Evolutionary conservation across 139 green algal species (phyloP).

Genomic region (Parachlorella kessleri): DNA sequence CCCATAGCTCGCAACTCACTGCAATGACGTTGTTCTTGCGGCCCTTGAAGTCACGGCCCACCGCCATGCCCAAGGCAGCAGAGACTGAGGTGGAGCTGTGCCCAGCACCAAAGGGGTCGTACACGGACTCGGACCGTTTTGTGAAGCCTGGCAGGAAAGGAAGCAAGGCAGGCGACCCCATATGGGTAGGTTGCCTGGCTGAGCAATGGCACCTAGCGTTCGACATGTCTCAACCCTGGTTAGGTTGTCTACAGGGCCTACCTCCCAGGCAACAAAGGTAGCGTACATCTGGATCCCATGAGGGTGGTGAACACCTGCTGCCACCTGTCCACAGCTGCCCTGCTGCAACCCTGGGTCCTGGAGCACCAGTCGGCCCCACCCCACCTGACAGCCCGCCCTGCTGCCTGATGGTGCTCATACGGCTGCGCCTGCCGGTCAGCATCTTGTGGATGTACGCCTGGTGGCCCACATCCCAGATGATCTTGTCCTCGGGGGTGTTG

Average conservation of each 20-base stretch:
- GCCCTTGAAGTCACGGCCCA: slow-evolving; percentile 90
- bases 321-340: too few relatives aligned
- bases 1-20: neutral
- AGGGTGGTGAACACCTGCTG: too few relatives aligned
- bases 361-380: too few relatives aligned
- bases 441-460: slow-evolving; percentile 99
- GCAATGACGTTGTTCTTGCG: slow-evolving; percentile 61
- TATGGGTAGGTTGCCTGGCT: too few relatives aligned
- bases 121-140: slow-evolving; percentile 92
- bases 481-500: slow-evolving; percentile 84
- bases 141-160: slow-evolving; percentile 91
- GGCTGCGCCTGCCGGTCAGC: slow-evolving; percentile 86
- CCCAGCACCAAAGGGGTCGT: slow-evolving; percentile 97
- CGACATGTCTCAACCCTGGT: too few relatives aligned
- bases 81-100: slow-evolving; percentile 97
- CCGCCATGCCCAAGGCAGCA: slow-evolving; percentile 96
- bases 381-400: slow-evolving; percentile 88
- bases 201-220: too few relatives aligned
- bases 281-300: too few relatives aligned
- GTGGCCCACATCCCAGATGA: slow-evolving; percentile 97
- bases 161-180: too few relatives aligned
- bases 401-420: slow-evolving; percentile 95
- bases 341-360: neutral
- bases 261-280: too few relatives aligned
- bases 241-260: too few relatives aligned